Base-by-base conservation (phyloP, 208 protist species). In the Endotrypanum monterogeii region DNA sequence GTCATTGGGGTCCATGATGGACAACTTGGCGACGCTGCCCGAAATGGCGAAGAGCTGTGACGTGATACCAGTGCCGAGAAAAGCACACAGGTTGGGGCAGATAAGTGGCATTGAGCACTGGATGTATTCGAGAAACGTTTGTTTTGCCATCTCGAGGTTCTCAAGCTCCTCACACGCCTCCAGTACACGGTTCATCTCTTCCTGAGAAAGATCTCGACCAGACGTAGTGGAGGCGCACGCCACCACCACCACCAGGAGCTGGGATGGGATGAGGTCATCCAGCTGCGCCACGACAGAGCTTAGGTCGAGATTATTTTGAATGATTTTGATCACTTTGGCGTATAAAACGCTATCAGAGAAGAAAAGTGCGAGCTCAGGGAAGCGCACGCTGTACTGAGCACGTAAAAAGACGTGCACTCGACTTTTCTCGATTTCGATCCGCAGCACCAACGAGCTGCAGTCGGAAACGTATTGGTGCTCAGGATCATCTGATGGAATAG, bases 51-150 rank as follows among this genome's bases (percentile, higher is more conserved):
- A 97, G 28, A 98, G 83, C 78, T 98, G 93, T 20, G 93, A 95
- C 4, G 95, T 95, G 61, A 98, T 95, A 37, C 86, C 90, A 14
- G 96, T 97, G 18, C 94, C 95, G 12, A 98, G 82, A 58, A 98
- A 92, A 12, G 88, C 89, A 55, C 90, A 97, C 20, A 98, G 82
- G 71, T 98, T 98, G 3, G 96, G 96, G 72, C 92, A 94, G 41
- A 98, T 87, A 35, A 96, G 84, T 14, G 89, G 87, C 93, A 98
- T 98, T n/a, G 89, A 90, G 57, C 84, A 81, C 79, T 97, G 92
- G 48, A 98, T 94, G 80, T 97, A 97, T 76, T 98, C 93, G 8
- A 98, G 86, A 74, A 98, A 95, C 4, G 88, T 93, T 74, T 97
- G 93, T 74, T 97, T 98, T 6, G 91, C 91, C 78, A 93, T 86